phyloP scores from a whole-genome alignment of 2,329 filamentous ascomycete genomes.

The Metarhizium robertsii region DNA sequence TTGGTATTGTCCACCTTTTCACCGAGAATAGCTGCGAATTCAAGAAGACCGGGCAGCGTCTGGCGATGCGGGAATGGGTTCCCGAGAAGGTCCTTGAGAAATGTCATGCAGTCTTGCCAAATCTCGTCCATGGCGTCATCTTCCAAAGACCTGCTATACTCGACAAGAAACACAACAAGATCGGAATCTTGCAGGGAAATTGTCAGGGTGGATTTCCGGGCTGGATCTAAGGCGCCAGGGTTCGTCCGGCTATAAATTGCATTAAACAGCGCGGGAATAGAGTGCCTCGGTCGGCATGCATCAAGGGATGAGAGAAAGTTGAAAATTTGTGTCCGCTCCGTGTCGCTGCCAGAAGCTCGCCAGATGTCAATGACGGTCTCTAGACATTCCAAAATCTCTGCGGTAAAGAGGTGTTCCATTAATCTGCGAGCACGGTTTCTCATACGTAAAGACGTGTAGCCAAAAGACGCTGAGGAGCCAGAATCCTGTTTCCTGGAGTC shows the following conservation, averaged over 20 bases:
- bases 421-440: slow-evolving; percentile 80
- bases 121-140: slow-evolving; percentile 98
- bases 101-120: slow-evolving; percentile 88
- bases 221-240: slow-evolving; percentile 65
- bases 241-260: slow-evolving; percentile 93
- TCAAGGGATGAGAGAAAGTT: slow-evolving; percentile 85
- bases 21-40: slow-evolving; percentile 82
- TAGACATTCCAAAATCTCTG: slow-evolving; percentile 85
- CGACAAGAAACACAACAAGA: slow-evolving; percentile 78
- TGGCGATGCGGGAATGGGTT: slow-evolving; percentile 95
- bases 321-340: slow-evolving; percentile 57
- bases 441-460: slow-evolving; percentile 83
- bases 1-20: slow-evolving; percentile 97
- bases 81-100: slow-evolving; percentile 77
- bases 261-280: slow-evolving; percentile 90
- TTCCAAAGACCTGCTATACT: slow-evolving; percentile 82
- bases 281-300: slow-evolving; percentile 81
- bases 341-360: slow-evolving; percentile 44
- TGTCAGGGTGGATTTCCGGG: slow-evolving; percentile 79
- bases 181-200: slow-evolving; percentile 76
- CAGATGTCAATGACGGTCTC: slow-evolving; percentile 86
- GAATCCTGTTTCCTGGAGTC: slow-evolving; percentile 52
- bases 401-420: slow-evolving; percentile 85
- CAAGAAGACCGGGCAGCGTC: slow-evolving; percentile 73
- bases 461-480: slow-evolving; percentile 70